Conservation (phyloP, 352 stramenopile species). For the Globisporangium heterothallicum region DNA sequence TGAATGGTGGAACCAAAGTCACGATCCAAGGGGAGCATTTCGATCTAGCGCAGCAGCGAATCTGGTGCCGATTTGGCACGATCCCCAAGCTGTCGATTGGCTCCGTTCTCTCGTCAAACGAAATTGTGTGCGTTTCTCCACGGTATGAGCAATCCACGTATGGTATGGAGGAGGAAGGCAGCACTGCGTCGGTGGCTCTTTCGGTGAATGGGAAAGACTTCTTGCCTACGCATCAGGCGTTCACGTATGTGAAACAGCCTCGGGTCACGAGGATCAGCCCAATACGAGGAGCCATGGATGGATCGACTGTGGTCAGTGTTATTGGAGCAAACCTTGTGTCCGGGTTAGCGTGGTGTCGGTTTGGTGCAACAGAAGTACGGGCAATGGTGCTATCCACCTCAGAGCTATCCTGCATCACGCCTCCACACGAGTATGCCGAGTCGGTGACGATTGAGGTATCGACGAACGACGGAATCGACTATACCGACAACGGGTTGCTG, state of each 20-base stretch:
- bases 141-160: constrained; percentile 2
- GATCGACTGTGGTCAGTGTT: constrained; percentile 54
- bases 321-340: constrained; percentile 32
- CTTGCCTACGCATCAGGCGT: constrained; percentile 32
- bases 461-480: constrained; percentile 88
- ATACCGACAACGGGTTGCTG: constrained; percentile 51
- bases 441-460: constrained; percentile 58
- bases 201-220: constrained; percentile 80
- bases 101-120: constrained; percentile 17
- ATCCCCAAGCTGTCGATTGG: constrained; percentile 19
- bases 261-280: constrained; percentile 43
- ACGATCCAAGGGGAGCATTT: constrained; percentile 56
- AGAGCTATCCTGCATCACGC: constrained; percentile 39
- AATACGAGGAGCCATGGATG: constrained; percentile 34
- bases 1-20: constrained; percentile 50
- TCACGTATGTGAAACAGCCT: constrained; percentile 40
- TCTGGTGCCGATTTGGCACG: constrained; percentile 71
- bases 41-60: constrained; percentile 8
- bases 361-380: constrained; percentile 30
- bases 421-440: constrained; percentile 26
- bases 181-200: constrained; percentile 29
- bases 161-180: background rate
- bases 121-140: constrained; percentile 40
- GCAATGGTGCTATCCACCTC: constrained; percentile 32
- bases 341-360: constrained; percentile 38